Evolutionary conservation across 352 stramenopile genomes (phyloP).

Genomic region (Phytophthora aleatoria): DNA sequence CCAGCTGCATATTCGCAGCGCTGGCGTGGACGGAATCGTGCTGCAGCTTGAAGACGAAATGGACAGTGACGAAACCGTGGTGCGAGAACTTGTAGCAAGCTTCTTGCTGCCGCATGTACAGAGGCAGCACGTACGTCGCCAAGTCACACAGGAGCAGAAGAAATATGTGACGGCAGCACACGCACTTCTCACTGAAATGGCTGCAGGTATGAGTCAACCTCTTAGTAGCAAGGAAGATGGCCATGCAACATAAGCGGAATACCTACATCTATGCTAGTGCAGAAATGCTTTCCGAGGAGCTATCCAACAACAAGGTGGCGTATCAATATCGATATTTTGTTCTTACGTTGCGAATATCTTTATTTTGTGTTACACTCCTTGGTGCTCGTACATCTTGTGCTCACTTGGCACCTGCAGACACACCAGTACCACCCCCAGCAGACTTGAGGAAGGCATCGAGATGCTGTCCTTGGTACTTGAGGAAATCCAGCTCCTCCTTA

Average conservation of each 20-base stretch:
- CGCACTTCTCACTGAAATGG: constrained; percentile 55
- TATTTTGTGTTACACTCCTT: background rate
- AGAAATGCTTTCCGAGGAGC: background rate
- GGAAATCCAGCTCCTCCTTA: constrained; percentile 94
- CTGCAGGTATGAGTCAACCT: constrained; percentile 24
- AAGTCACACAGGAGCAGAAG: constrained; percentile 61
- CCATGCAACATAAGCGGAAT: constrained; percentile 5
- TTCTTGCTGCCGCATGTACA: constrained; percentile 84
- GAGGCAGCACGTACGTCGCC: constrained; percentile 58
- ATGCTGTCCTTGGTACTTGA: constrained; percentile 96
- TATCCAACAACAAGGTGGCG: too few relatives aligned
- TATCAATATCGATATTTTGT: constrained; percentile 5
- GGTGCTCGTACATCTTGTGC: background rate
- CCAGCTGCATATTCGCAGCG: constrained; percentile 60
- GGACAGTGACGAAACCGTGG: constrained; percentile 63
- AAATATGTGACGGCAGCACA: constrained; percentile 76
- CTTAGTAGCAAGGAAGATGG: constrained; percentile 3
- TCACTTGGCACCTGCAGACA: constrained; percentile 23
- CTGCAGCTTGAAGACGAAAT: constrained; percentile 47
- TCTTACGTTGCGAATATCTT: background rate
- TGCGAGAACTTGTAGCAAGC: constrained; percentile 81
- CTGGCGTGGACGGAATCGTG: constrained; percentile 54
- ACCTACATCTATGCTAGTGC: background rate
- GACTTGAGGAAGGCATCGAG: constrained; percentile 95
- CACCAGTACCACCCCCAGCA: constrained; percentile 52